These are phyloP conservation scores for Tribonema minus DNA, from an alignment of 108 stramenopile species.

Conservation along the genomic window DNA sequence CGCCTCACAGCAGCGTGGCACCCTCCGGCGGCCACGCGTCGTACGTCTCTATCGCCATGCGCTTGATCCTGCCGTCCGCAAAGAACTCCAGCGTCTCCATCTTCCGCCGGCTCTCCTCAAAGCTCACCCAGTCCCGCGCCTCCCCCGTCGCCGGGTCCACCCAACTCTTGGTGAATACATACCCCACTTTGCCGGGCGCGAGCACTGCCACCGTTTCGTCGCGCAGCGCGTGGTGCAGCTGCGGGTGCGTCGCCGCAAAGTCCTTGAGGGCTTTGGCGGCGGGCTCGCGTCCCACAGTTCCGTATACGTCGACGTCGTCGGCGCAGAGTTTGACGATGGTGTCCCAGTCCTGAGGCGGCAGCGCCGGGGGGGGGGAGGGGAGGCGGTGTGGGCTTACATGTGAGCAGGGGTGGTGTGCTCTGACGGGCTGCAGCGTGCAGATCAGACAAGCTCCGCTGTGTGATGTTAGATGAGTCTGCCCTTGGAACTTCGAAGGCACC, in stretches of 20 bases:
- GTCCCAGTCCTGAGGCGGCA: no score
- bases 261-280: neutral
- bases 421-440: no score
- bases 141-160: neutral
- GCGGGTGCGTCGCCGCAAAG: neutral
- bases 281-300: neutral
- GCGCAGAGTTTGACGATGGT: neutral
- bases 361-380: no score
- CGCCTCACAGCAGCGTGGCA: neutral
- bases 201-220: neutral
- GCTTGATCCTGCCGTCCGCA: neutral
- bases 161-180: neutral
- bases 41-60: neutral
- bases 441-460: no score
- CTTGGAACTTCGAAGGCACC: no score
- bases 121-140: neutral
- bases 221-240: neutral
- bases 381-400: no score
- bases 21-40: neutral
- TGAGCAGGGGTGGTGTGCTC: no score
- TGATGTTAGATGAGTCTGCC: no score
- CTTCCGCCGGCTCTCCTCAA: neutral
- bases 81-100: neutral
- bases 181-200: neutral
- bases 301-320: neutral